phyloP scores from a whole-genome alignment of 192 early-diverging fungal genomes.

The Pilaira anomala region DNA sequence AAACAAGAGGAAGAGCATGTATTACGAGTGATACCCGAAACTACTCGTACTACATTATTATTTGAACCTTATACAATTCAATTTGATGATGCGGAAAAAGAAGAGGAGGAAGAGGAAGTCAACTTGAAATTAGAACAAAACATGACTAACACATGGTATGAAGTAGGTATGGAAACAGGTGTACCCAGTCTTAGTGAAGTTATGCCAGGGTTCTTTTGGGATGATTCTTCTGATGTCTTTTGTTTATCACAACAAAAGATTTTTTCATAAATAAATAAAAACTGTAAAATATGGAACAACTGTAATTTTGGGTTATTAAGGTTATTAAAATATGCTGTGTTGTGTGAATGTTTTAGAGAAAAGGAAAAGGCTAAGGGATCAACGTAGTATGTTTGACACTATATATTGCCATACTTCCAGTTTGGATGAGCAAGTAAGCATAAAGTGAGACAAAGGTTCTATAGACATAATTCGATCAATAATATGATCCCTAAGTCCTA shows the following conservation, averaged over 20 bases:
- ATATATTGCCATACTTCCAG: too few species aligned
- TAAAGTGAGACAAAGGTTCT: too few species aligned
- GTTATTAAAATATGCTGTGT: too few species aligned
- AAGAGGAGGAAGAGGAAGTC: not conserved
- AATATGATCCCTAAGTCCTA: too few species aligned
- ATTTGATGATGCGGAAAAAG: not conserved
- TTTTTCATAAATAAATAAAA: not conserved
- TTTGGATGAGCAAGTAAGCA: too few species aligned
- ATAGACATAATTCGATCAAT: too few species aligned
- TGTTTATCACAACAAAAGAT: not conserved
- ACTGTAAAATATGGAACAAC: not conserved
- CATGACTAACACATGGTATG: conserved; percentile 9
- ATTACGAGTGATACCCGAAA: not conserved
- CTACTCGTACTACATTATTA: not conserved
- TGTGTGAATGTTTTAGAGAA: too few species aligned
- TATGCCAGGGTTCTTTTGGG: conserved; percentile 10
- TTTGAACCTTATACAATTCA: not conserved
- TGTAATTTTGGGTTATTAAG: too few species aligned
- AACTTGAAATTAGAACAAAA: too few species aligned
- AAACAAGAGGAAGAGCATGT: not conserved
- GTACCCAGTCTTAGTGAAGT: conserved; percentile 4
- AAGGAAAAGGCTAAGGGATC: too few species aligned
- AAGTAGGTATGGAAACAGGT: conserved; percentile 18
- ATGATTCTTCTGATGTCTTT: not conserved
- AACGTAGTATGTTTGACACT: too few species aligned